phyloP scores from a whole-genome alignment of 2,329 filamentous ascomycete species.

The Aureobasidium musti region DNA sequence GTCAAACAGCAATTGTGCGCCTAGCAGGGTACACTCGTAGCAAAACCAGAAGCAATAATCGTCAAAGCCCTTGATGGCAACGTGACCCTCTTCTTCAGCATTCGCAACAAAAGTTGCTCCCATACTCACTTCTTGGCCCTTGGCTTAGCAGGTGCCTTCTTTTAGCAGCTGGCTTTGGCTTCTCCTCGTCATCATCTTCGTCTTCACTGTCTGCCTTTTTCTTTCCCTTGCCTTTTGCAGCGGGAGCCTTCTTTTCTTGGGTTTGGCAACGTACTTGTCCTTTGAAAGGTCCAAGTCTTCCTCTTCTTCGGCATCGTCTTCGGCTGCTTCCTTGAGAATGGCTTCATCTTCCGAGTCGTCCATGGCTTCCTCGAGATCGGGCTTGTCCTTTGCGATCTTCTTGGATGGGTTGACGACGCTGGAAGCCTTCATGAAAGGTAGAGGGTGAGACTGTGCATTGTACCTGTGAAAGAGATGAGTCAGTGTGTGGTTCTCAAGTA shows the following conservation, averaged over 20 bases:
- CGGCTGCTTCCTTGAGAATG: constrained; percentile 47
- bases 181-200: constrained; percentile 44
- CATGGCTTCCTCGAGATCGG: constrained; percentile 93
- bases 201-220: constrained; percentile 43
- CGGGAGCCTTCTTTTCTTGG: constrained; percentile 68
- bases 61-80: not conserved
- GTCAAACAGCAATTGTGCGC: not conserved
- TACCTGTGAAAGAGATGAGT: constrained; percentile 59
- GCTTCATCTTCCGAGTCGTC: constrained; percentile 73
- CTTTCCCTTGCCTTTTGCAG: constrained; percentile 53
- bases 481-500: constrained; percentile 27
- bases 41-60: not conserved
- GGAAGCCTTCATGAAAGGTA: constrained; percentile 95
- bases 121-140: constrained; percentile 51
- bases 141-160: constrained; percentile 46
- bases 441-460: constrained; percentile 79
- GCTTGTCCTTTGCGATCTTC: constrained; percentile 69
- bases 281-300: constrained; percentile 83
- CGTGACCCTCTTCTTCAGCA: not conserved
- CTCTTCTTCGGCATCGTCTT: constrained; percentile 65
- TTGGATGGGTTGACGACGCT: constrained; percentile 73
- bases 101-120: not conserved
- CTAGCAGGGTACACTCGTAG: not conserved
- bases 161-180: constrained; percentile 59
- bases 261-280: constrained; percentile 93